Evolutionary conservation across 2,329 filamentous ascomycete species (phyloP).

Genomic region (Allantophomopsis cytisporea): DNA sequence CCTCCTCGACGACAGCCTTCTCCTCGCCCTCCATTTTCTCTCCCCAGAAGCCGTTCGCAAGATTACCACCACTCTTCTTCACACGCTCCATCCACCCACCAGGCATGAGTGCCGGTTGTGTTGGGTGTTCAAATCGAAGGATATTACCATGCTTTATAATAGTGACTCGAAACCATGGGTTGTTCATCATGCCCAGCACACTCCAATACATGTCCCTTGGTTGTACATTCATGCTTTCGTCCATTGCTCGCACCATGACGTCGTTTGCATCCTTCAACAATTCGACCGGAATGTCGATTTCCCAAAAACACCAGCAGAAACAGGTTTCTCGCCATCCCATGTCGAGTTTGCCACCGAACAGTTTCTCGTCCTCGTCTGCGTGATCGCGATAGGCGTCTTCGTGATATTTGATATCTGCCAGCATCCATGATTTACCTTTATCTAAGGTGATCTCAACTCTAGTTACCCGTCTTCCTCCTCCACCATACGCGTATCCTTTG

Average conservation of each 20-base stretch:
- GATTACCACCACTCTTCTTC: conserved; percentile 68
- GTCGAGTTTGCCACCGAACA: conserved; percentile 68
- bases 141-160: conserved; percentile 53
- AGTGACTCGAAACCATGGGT: conserved; percentile 78
- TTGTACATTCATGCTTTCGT: conserved; percentile 76
- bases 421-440: conserved; percentile 65
- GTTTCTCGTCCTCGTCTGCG: conserved; percentile 37
- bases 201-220: conserved; percentile 95
- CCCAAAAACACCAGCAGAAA: conserved; percentile 94
- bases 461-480: conserved; percentile 73
- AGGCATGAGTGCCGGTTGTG: conserved; percentile 60
- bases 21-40: conserved; percentile 46
- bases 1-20: conserved; percentile 29
- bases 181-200: conserved; percentile 96
- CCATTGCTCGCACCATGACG: conserved; percentile 76
- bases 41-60: conserved; percentile 76
- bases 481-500: conserved; percentile 77
- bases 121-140: conserved; percentile 78
- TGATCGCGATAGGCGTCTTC: conserved; percentile 71
- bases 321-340: conserved; percentile 69
- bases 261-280: conserved; percentile 53
- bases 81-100: conserved; percentile 92
- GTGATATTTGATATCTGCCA: conserved; percentile 67
- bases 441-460: conserved; percentile 75
- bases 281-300: conserved; percentile 48